These are phyloP conservation scores for Naganishia albida DNA, from an alignment of 1,284 basidiomycete species.

Conservation along the genomic window DNA sequence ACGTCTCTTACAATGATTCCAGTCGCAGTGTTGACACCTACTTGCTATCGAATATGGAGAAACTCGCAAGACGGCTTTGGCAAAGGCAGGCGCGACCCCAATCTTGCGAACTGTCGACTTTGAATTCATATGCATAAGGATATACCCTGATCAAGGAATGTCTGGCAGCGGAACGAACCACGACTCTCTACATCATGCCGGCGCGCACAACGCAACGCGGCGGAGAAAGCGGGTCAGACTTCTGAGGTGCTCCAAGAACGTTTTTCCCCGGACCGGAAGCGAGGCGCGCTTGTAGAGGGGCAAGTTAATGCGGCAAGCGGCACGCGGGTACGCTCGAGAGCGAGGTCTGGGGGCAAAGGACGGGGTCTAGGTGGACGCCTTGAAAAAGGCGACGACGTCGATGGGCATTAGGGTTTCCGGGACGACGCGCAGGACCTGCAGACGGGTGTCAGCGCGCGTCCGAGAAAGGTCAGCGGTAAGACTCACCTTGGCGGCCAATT, in stretches of 20 bases:
- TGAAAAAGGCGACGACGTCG: constrained; percentile 23
- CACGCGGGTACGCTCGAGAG: background rate
- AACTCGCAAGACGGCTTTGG: too few relatives aligned
- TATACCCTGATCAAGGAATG: constrained; percentile 15
- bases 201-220: background rate
- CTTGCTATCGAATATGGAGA: too few relatives aligned
- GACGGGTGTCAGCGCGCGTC: background rate
- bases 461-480: background rate
- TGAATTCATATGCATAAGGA: too few relatives aligned
- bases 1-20: too few relatives aligned
- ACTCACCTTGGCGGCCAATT: constrained; percentile 65
- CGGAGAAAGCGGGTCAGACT: constrained; percentile 32
- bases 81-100: too few relatives aligned
- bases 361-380: constrained; percentile 1
- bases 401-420: constrained; percentile 10
- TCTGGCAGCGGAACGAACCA: constrained; percentile 36
- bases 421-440: constrained; percentile 17
- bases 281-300: background rate
- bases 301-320: constrained; percentile 14
- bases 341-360: constrained; percentile 1
- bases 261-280: constrained; percentile 23
- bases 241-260: constrained; percentile 33
- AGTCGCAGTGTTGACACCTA: too few relatives aligned
- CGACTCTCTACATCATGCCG: constrained; percentile 17
- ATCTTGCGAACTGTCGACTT: too few relatives aligned